Evolutionary conservation across 495 filamentous ascomycete species (phyloP), one percentile per base, ranked within the genome.

Genomic region (Aspergillus heteromorphus): DNA sequence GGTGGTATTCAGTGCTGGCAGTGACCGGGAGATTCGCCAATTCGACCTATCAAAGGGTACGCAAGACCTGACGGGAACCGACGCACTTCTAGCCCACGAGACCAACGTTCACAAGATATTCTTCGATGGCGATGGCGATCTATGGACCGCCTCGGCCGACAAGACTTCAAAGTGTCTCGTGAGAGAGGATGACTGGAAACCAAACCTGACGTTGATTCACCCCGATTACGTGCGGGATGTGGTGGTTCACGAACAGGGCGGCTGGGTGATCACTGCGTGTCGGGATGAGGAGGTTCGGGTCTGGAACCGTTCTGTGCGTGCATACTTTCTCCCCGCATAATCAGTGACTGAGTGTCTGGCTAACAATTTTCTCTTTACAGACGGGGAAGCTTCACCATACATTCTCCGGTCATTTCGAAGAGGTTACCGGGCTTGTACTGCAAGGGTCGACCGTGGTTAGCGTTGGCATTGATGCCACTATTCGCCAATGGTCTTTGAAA

Each of bases 61-160:
- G 70, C 70, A 73, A 76, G 60, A 65, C 16, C 48, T 58, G 6
- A 66, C 74, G 70, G 65, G 57, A 48, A 72, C 75, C 0, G 78
- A 81, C 11, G 82, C 87, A 1, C 81, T 97, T 27, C 68, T 87
- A 11, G 85, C 85, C 43, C 92, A 97, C 69, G 91, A 95, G 19
- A 98, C 93, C 3, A 93, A 85, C 56, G 86, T 98, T 11, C 88
- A 96, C 68, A 85, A 79, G 61, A 68, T 97, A 9, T 87, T 92
- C 53, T 86, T 88, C 45, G 84, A 83, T 18, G 71, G 65, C 20
- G 88, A 90, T 50, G 78, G 74, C 2, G 92, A 97, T 59, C 73
- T 97, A 23, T 97, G 88, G 89, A 95, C 91, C 11, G 87, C 92
- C 2, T 92, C 87, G 27, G 89, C 89, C 11, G 93, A 98, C 64